Evolutionary conservation across 306 rosid species (phyloP), one percentile per base, ranked within the genome.

Genomic region (Sesbania bispinosa): DNA sequence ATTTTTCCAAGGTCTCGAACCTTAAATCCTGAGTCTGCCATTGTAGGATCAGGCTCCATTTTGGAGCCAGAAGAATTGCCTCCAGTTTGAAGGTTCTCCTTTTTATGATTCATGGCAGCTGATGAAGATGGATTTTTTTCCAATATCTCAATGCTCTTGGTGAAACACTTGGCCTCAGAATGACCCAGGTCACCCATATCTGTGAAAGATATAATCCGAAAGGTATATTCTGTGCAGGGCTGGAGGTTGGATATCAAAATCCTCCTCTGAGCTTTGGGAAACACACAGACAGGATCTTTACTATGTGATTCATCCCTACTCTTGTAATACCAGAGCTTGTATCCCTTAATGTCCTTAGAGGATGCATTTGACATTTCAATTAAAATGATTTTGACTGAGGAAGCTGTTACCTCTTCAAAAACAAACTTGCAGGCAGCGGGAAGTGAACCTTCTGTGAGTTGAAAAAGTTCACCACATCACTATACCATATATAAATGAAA

Each of bases 361-460:
- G 84, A 79, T 21, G 85, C 80, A 75, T 75, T 91, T 46, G 92
- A 69, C 78, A 91, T 85, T 71, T 89, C 96, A 53, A 95, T 68
- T 76, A 95, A 81, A 73, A 95, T 84, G 46, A 95, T 91, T 74
- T 88, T 88, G 65, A 95, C 96, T 1, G 96, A 88, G 45, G 93
- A 83, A 60, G 93, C 78, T 55, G 92, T 69, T 53, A 88, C 85
- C 84, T 89, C 96, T 85, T 95, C 97, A 75, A 91, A 95, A 76
- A 95, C 75, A 84, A 89, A 92, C 87, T 91, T 95, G 95, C 99
- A 95, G 55, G 99, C 99, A 51, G 99, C 92, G 48, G 99, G 99
- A 78, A 95, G 96, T 5, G 99, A 95, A 70, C 86, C 99, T 84
- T 91, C 99, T 95, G 96, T 57, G 16, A 47, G 59, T 41, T 45